Evolutionary conservation across 2,329 filamentous ascomycete genomes (phyloP).

Genomic region (Trichophaea hybrida): DNA sequence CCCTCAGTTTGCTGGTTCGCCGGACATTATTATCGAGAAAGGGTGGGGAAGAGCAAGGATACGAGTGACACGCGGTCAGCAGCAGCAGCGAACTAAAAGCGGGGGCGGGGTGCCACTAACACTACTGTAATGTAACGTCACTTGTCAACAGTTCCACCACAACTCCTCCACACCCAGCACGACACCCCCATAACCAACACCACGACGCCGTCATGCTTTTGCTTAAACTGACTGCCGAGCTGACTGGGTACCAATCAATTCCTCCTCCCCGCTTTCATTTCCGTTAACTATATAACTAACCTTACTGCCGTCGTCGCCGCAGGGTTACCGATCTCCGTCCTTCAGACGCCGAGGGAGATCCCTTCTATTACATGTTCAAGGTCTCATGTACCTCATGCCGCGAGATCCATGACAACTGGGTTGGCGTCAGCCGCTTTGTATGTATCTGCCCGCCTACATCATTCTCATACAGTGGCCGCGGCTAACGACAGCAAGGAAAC

Average conservation of each 20-base stretch:
- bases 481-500: conserved; percentile 46
- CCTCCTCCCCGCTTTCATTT: neutral
- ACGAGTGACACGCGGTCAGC: too few relatives aligned
- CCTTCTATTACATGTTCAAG: conserved; percentile 95
- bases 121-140: too few relatives aligned
- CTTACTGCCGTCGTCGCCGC: neutral
- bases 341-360: conserved; percentile 61
- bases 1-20: too few relatives aligned
- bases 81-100: too few relatives aligned
- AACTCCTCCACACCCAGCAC: too few relatives aligned
- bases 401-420: conserved; percentile 73
- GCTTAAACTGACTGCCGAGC: conserved; percentile 51
- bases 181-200: neutral
- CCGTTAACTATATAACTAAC: neutral
- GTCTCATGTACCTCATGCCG: conserved; percentile 97
- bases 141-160: too few relatives aligned
- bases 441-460: conserved; percentile 29
- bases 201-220: conserved; percentile 43
- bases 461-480: neutral
- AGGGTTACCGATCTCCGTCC: conserved; percentile 87
- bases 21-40: too few relatives aligned
- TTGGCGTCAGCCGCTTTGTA: conserved; percentile 81
- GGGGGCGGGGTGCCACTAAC: too few relatives aligned
- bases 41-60: too few relatives aligned
- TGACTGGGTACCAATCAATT: conserved; percentile 45